Percentiles rank a stretch among this genome's conserved stretches.
Evolutionary conservation across 176 grass and related monocot genomes (phyloP).

Genomic region (Ensete ventricosum): DNA sequence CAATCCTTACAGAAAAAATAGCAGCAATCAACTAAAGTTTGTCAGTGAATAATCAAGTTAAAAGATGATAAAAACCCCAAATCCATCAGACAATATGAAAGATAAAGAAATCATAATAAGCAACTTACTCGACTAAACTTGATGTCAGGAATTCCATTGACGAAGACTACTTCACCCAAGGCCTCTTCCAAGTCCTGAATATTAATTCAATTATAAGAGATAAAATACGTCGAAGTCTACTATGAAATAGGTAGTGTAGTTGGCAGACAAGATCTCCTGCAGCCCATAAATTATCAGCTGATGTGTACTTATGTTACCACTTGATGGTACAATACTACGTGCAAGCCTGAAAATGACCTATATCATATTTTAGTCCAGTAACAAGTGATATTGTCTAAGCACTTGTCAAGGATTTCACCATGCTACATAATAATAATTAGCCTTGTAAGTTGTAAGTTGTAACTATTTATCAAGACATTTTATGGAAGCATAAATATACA

Average conservation of each 20-base stretch:
- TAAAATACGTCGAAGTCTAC: not conserved
- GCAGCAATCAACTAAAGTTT: not conserved
- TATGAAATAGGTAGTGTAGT: not conserved
- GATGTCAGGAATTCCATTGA: conserved; percentile 81
- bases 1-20: not conserved
- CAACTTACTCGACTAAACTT: conserved; percentile 76
- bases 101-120: not conserved
- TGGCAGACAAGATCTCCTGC: not conserved
- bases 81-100: not conserved
- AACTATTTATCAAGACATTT: no score
- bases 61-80: not conserved
- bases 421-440: no score
- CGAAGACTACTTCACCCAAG: conserved; percentile 64
- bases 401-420: no score
- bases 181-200: conserved; percentile 84
- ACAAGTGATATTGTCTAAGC: not conserved
- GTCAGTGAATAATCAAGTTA: not conserved
- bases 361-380: not conserved
- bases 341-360: not conserved
- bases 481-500: no score
- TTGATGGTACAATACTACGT: not conserved
- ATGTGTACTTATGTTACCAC: not conserved
- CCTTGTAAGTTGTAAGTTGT: no score
- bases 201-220: conserved; percentile 9
- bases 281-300: not conserved